A percentile compares a stretch with the other conserved stretches of the same genome.
phyloP scores from a whole-genome alignment of 768 basidiomycete genomes.

The Termitomyces sp. region DNA sequence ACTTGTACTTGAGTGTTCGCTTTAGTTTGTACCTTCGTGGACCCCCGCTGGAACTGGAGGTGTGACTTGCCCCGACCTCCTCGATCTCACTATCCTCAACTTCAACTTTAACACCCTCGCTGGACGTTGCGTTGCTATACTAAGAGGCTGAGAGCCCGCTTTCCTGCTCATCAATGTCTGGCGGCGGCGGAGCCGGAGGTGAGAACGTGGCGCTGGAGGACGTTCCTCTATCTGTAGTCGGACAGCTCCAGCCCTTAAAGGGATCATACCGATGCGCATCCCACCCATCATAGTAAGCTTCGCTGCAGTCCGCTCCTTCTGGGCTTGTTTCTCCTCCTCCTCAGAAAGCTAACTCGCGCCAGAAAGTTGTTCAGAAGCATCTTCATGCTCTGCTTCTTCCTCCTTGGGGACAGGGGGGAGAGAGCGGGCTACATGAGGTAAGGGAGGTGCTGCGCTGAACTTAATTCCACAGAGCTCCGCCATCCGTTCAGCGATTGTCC shows the following conservation, averaged over 20 bases:
- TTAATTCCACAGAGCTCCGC: conserved; percentile 85
- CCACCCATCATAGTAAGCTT: conserved; percentile 55
- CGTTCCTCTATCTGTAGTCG: conserved; percentile 26
- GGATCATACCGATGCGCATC: conserved; percentile 57
- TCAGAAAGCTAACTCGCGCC: conserved; percentile 37
- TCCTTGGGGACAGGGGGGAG: conserved; percentile 30
- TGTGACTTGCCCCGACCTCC: conserved; percentile 52
- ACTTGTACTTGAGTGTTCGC: conserved; percentile 20
- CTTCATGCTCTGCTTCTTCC: conserved; percentile 21
- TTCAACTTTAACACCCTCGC: conserved; percentile 63
- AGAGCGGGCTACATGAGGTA: conserved; percentile 31
- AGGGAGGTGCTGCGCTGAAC: conserved; percentile 65
- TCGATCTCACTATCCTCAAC: conserved; percentile 73
- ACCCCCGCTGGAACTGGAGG: conserved; percentile 52
- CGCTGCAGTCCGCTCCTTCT: conserved; percentile 49
- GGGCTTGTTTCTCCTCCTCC: conserved; percentile 61
- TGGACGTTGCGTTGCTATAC: conserved; percentile 38
- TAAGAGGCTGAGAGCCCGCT: conserved; percentile 21
- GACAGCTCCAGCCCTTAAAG: conserved; percentile 29
- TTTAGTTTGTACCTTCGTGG: conserved; percentile 15
- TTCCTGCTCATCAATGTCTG: conserved; percentile 34
- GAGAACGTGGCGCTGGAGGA: conserved; percentile 10
- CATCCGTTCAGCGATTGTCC: conserved; percentile 92
- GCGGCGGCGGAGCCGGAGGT: conserved; percentile 19
- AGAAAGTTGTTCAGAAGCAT: conserved; percentile 10